These are phyloP conservation scores for Alternaria atra DNA, from an alignment of 2,329 filamentous ascomycete genomes.

Conservation along the genomic window DNA sequence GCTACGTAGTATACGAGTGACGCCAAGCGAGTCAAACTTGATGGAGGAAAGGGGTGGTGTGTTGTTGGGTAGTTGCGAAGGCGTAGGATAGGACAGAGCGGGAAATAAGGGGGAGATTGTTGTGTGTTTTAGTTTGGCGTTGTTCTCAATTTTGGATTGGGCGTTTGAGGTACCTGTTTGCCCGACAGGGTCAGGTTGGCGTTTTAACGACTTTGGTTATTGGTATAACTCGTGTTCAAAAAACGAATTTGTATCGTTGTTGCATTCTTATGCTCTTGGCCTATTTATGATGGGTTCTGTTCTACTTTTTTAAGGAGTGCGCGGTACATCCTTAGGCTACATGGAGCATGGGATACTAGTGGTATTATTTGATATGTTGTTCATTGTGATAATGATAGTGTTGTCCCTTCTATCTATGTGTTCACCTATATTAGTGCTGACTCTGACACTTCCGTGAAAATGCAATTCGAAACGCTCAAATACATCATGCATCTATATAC, in stretches of 20 bases:
- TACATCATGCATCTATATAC: neutral
- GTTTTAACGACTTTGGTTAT: neutral
- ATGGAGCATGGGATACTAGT: neutral
- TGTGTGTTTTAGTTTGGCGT: neutral
- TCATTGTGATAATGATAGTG: neutral
- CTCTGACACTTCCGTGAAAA: neutral
- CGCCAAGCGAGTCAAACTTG: conserved; percentile 10
- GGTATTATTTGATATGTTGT: neutral
- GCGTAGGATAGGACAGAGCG: neutral
- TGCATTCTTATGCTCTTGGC: neutral
- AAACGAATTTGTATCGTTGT: neutral
- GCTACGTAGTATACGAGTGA: conserved; percentile 30
- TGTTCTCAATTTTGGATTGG: neutral
- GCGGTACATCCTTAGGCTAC: too few relatives aligned
- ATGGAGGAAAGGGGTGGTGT: neutral
- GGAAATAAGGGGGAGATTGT: neutral
- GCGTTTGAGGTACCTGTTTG: conserved; percentile 12
- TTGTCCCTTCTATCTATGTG: neutral
- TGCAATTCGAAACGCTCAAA: neutral
- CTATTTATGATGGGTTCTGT: neutral
- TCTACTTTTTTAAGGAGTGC: too few relatives aligned
- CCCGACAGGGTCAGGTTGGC: conserved; percentile 20
- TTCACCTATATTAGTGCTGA: neutral
- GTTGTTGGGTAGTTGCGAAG: neutral
- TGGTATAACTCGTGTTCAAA: neutral